Conservation (phyloP, 495 filamentous ascomycete species). For the Halenospora varia region DNA sequence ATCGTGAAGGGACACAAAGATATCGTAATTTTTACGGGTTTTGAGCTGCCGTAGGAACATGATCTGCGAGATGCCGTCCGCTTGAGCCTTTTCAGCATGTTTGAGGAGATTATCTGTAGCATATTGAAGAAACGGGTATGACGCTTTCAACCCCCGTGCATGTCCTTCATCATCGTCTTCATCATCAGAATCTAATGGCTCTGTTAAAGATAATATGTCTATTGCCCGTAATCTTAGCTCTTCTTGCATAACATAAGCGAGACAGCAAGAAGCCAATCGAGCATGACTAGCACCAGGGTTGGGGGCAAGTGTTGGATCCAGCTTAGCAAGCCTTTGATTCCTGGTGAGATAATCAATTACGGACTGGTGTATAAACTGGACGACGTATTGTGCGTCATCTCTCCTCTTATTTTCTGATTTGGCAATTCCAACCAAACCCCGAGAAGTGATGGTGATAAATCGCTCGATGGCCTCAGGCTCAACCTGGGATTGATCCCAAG, state of each 20-base stretch:
- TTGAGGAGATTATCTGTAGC: not conserved
- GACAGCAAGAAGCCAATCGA: conserved; percentile 2
- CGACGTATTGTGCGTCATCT: not conserved
- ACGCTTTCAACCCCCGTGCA: not conserved
- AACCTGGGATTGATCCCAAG: conserved; percentile 8
- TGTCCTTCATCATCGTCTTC: not conserved
- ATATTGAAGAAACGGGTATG: not conserved
- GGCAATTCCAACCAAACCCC: conserved; percentile 27
- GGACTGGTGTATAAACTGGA: conserved; percentile 38
- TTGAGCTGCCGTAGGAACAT: not conserved
- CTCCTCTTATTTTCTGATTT: not conserved
- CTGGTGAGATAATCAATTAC: conserved; percentile 33
- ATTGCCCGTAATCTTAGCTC: not conserved
- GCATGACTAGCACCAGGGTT: conserved; percentile 1
- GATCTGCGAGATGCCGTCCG: not conserved
- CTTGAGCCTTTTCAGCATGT: conserved; percentile 2
- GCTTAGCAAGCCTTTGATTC: conserved; percentile 15
- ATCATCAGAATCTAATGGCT: not conserved
- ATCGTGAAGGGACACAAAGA: not conserved
- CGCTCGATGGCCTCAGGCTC: conserved; percentile 18
- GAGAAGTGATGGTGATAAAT: conserved; percentile 23
- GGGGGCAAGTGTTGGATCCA: conserved; percentile 1
- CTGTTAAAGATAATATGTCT: not conserved
- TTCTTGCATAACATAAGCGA: not conserved
- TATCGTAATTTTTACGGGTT: not conserved